These are phyloP conservation scores for Coprinopsis cinerea DNA, from an alignment of 768 basidiomycete species.

Conservation along the genomic window DNA sequence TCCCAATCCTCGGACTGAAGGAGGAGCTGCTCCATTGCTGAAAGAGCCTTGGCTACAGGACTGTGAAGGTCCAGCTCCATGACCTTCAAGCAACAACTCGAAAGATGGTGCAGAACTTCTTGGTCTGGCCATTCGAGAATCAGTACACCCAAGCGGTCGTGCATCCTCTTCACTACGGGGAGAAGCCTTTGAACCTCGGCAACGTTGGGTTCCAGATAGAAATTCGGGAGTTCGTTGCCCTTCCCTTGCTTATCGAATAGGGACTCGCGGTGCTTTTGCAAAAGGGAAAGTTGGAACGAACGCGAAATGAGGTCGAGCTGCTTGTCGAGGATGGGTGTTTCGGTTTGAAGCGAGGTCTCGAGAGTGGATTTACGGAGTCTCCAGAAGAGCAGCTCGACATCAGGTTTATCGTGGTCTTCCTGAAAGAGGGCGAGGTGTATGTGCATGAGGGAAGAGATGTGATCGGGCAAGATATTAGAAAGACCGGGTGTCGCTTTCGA, in stretches of 20 bases:
- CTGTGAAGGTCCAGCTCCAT: conserved; percentile 55
- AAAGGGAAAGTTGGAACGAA: conserved; percentile 44
- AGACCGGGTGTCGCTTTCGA: conserved; percentile 11
- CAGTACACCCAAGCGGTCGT: conserved; percentile 46
- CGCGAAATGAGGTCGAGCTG: conserved; percentile 47
- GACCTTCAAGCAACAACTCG: conserved; percentile 61
- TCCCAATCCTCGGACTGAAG: conserved; percentile 95
- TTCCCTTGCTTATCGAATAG: conserved; percentile 12
- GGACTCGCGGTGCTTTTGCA: conserved; percentile 28
- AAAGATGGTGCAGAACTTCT: conserved; percentile 88
- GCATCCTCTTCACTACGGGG: conserved; percentile 44
- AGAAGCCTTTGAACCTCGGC: conserved; percentile 61
- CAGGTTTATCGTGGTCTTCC: not conserved
- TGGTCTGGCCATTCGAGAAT: conserved; percentile 92
- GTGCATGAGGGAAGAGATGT: conserved; percentile 34
- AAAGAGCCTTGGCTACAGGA: conserved; percentile 77
- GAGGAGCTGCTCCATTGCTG: conserved; percentile 79
- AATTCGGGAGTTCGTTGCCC: conserved; percentile 46
- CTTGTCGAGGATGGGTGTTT: conserved; percentile 27
- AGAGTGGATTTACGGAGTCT: conserved; percentile 28
- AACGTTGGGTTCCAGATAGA: conserved; percentile 78
- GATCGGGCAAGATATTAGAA: conserved; percentile 26
- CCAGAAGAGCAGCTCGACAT: conserved; percentile 1
- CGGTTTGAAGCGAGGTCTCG: conserved; percentile 24
- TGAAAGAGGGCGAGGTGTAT: conserved; percentile 45